Evolutionary conservation across 2,329 filamentous ascomycete species (phyloP), one percentile per base, ranked within the genome.

Genomic region (Colletotrichum kahawae): DNA sequence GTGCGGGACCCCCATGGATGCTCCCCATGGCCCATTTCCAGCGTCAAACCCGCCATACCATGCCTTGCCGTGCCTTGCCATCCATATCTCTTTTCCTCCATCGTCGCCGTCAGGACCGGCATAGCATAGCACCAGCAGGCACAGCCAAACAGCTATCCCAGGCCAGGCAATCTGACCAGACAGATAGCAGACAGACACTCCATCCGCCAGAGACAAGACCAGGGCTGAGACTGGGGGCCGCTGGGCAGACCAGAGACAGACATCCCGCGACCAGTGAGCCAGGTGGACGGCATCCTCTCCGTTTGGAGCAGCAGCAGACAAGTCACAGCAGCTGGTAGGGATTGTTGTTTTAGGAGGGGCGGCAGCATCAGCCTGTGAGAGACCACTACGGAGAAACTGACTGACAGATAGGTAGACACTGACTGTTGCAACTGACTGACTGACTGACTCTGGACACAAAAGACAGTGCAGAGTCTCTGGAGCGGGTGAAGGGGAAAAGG

Each of bases 1-100:
- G 31, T 74, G 59, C 67, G 71, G 67, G 60, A 72, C 71, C 67
- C 71, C 71, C 71, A 74, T 74, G 51, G 67, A 21, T 36, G 48
- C 64, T 38, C 64, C 70, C 56, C 57, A 29, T 74, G 57, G 56
- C 33, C 31, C 67, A 71, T 67, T 63, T 74, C 62, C 70, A 71
- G 71, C 71, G 67, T 60, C 67, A 65, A 65, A 31, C 31, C 48
- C 59, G 67, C 67, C 34, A 38, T 38, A 38, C 36, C 14, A 7
- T 16, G 16, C 36, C 36, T 38, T 38, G 36, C 36, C 36, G 7
- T 38, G 36, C 36, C 16, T 38, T 38, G 14, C 36, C 36, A 38
- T 38, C 36, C 16, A 38, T 38, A 38, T 38, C 36, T 38, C 16
- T 38, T 38, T 36, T 24, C 24, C 34, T 36, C 16, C 36, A 7